phyloP scores from a whole-genome alignment of 2,329 filamentous ascomycete genomes.

The Neopestalotiopsis sp. region DNA sequence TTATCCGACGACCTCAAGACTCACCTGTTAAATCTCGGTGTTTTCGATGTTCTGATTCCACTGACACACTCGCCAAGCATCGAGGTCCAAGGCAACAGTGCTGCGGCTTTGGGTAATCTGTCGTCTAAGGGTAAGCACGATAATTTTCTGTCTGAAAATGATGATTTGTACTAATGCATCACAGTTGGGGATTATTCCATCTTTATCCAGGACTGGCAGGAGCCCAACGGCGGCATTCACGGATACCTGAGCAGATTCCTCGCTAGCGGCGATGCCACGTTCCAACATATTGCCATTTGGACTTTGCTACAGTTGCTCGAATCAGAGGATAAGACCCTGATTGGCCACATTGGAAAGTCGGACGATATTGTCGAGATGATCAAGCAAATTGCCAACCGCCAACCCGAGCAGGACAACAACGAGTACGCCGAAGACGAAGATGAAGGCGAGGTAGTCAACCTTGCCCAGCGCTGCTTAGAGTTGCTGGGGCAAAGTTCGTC shows the following conservation, averaged over 20 bases:
- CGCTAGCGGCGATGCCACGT: slow-evolving; percentile 91
- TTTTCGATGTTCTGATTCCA: slow-evolving; percentile 95
- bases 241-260: slow-evolving; percentile 94
- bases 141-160: background rate
- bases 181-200: slow-evolving; percentile 95
- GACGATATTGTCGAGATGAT: slow-evolving; percentile 93
- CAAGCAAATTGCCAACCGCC: slow-evolving; percentile 86
- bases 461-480: slow-evolving; percentile 89
- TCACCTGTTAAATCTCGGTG: slow-evolving; percentile 86
- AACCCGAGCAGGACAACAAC: slow-evolving; percentile 84
- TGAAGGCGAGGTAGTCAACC: slow-evolving; percentile 88
- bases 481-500: slow-evolving; percentile 77
- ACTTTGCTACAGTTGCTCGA: slow-evolving; percentile 94
- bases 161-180: slow-evolving; percentile 21
- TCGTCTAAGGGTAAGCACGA: slow-evolving; percentile 84
- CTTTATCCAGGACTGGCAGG: slow-evolving; percentile 91
- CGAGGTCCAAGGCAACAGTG: slow-evolving; percentile 97
- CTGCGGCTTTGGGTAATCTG: slow-evolving; percentile 91
- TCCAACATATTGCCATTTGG: slow-evolving; percentile 99
- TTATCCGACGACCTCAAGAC: slow-evolving; percentile 95
- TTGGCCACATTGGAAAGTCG: slow-evolving; percentile 85
- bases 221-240: slow-evolving; percentile 92
- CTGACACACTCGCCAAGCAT: slow-evolving; percentile 95
- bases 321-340: slow-evolving; percentile 89
- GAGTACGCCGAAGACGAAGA: slow-evolving; percentile 82